Percentiles rank a stretch among this genome's conserved stretches.
phyloP scores from a whole-genome alignment of 2,329 filamentous ascomycete genomes.

The Aspergillus thermomutatus region DNA sequence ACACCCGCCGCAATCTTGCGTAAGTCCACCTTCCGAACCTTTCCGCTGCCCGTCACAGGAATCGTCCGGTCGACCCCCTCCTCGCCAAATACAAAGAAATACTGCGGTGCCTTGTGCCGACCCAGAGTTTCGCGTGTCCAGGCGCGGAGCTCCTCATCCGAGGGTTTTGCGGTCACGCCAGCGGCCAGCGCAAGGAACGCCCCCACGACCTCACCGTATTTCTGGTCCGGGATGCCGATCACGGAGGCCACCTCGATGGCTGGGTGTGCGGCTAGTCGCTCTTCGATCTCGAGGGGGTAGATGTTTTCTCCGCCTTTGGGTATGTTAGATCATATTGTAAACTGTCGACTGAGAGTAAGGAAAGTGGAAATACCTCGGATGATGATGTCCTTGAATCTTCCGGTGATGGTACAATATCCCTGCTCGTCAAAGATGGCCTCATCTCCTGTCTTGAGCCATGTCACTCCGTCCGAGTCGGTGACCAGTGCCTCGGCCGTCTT shows the following conservation, averaged over 20 bases:
- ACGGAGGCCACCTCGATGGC: constrained; percentile 58
- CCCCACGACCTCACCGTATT: constrained; percentile 21
- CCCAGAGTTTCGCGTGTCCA: constrained; percentile 63
- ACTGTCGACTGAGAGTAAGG: too few species aligned
- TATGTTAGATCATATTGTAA: not conserved
- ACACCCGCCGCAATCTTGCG: constrained; percentile 45
- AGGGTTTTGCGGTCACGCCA: constrained; percentile 29
- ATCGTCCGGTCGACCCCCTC: constrained; percentile 52
- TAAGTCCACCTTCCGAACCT: constrained; percentile 62
- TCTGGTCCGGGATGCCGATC: constrained; percentile 57
- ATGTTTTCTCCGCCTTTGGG: constrained; percentile 62
- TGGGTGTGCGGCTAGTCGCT: constrained; percentile 59
- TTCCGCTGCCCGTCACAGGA: constrained; percentile 69
- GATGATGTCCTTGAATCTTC: constrained; percentile 76
- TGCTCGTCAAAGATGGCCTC: constrained; percentile 51
- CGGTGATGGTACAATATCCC: constrained; percentile 70
- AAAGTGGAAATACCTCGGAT: constrained; percentile 59
- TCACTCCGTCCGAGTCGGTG: constrained; percentile 55
- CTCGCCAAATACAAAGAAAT: constrained; percentile 73
- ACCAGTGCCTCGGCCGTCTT: constrained; percentile 72
- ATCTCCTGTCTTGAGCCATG: constrained; percentile 67
- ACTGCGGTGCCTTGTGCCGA: constrained; percentile 64
- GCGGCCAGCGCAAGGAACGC: not conserved
- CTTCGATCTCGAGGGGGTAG: constrained; percentile 67
- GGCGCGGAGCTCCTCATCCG: constrained; percentile 54